Base-by-base conservation (phyloP, 2,329 filamentous ascomycete species). In the Microdochium nivale region DNA sequence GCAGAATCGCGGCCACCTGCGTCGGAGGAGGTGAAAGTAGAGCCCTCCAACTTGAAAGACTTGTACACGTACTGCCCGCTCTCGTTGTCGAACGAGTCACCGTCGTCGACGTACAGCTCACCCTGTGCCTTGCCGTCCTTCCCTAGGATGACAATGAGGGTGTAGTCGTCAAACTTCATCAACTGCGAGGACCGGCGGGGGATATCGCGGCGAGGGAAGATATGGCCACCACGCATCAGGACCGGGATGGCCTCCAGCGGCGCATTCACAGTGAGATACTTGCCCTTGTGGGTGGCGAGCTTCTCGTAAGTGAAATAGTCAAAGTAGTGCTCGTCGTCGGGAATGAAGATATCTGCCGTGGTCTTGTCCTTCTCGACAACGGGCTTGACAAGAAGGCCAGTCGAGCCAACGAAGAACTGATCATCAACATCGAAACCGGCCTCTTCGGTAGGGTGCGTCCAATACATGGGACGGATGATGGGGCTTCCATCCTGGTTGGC, bases 81-180 rank as follows among this genome's bases (percentile, higher is more conserved):
- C 67, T 95, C 76, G 64, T 88, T 90, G 51, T 96, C 90, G 59
- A 91, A 99, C 1, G 87, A 88, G 69, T 97, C 91, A 48, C 94
- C 94, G 58, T 99, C 94, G 63, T 99, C 94, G 27, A 90, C 76
- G 63, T 99, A 99, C 8, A 99, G 73, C 48, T 87, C 85, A 25
- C 94, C 94, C 48, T 86, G 80, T 0, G 92, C 90, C 4, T 63
- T 81, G 50, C 86, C 84, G 30, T 80, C 75, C 58, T 82, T 80
- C 58, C 81, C 75, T 16, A 95, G 74, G 0, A 81, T 80, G 2
- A 97, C 76, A 2, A 99, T 84, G 1, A 99, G 80, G 0, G 94
- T 99, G 73, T 96, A 96, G 40, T 95, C 91, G 66, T 99, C 94
- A 68, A 84, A 95, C 61, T 83, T 87, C 94, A 97, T 97, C 47